Base-by-base conservation (phyloP, 176 grass and related monocot genomes). In the Ampelocalamus luodianensis region DNA sequence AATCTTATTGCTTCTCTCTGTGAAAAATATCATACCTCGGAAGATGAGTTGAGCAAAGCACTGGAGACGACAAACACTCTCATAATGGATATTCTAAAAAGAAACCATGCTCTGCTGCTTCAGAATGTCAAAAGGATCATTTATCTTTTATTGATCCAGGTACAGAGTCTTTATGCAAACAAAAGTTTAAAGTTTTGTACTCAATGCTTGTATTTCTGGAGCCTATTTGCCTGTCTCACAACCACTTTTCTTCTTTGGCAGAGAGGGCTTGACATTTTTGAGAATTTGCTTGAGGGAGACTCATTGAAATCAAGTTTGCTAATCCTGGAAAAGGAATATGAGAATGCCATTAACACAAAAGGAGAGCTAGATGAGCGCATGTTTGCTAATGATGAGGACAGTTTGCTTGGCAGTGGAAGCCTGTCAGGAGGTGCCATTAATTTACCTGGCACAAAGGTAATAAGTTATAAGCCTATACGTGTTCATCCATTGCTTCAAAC, bases 281-380 rank as follows among this genome's bases (percentile, higher is more conserved):
- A 99, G 79, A 87, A 93, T 86, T 84, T 99, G 40, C 81, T 99
- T 17, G 90, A 88, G 74, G 91, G 81, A 71, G 81, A 83, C 55
- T 96, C 91, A 22, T 79, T 93, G 75, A 90, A 92, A 53, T 85
- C 64, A 85, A 94, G 88, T 90, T 81, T 99, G 81, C 46, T 90
- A 77, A 74, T 88, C 60, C 86, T 99, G 66, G 96, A 96, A 90
- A 90, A 91, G 60, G 88, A 99, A 82, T 99, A 96, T 72, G 93
- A 92, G 49, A 84, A 88, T 88, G 68, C 79, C 87, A 79, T 99
- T 65, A 89, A 89, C 71, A 74, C 83, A 66, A 94, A 94, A 78
- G 96, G 96, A 22, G 96, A 96, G 63, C 79, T 99, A 79, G 96
- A 96, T 85, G 96, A 94, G 56, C 93, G 91, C 23, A 87, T 99